A percentile compares a stretch with the other conserved stretches of the same genome.
Conservation (phyloP, 768 basidiomycete species). For the Krasilnikovozyma curviuscula region DNA sequence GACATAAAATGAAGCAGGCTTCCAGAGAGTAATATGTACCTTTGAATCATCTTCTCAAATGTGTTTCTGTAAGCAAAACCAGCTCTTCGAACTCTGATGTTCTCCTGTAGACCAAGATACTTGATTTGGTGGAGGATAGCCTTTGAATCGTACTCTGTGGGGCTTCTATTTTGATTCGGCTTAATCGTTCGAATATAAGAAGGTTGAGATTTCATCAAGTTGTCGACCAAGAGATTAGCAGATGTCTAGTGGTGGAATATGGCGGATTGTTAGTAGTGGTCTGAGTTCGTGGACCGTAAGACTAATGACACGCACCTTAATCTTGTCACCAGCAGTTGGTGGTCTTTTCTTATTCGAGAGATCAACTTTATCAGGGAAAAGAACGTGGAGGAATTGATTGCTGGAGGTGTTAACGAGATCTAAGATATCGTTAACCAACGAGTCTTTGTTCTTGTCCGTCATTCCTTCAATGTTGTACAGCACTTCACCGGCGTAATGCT, state of each 20-base stretch:
- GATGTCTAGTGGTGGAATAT: conserved; percentile 37
- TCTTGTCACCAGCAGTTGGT: conserved; percentile 92
- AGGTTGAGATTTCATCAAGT: conserved; percentile 86
- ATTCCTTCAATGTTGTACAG: conserved; percentile 94
- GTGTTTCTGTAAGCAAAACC: conserved; percentile 97
- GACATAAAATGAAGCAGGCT: background rate
- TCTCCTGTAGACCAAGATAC: conserved; percentile 94
- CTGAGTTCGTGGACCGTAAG: background rate
- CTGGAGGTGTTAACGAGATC: conserved; percentile 64
- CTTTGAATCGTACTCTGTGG: conserved; percentile 79
- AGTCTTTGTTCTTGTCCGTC: conserved; percentile 99
- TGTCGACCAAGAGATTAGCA: conserved; percentile 89
- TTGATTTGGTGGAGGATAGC: conserved; percentile 97
- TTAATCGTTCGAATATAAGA: conserved; percentile 99
- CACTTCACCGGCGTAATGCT: conserved; percentile 98
- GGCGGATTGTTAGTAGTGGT: background rate
- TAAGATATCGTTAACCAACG: conserved; percentile 79
- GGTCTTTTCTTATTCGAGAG: conserved; percentile 94
- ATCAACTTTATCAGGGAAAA: conserved; percentile 90
- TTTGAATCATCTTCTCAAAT: conserved; percentile 96
- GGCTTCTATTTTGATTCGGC: conserved; percentile 87
- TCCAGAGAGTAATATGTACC: conserved; percentile 24
- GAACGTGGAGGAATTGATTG: conserved; percentile 63
- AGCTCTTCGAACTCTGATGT: conserved; percentile 88
- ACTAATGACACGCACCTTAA: conserved; percentile 43